Evolutionary conservation across 371 early-diverging fungal species (phyloP).

Genomic region (Nematocida parisii): DNA sequence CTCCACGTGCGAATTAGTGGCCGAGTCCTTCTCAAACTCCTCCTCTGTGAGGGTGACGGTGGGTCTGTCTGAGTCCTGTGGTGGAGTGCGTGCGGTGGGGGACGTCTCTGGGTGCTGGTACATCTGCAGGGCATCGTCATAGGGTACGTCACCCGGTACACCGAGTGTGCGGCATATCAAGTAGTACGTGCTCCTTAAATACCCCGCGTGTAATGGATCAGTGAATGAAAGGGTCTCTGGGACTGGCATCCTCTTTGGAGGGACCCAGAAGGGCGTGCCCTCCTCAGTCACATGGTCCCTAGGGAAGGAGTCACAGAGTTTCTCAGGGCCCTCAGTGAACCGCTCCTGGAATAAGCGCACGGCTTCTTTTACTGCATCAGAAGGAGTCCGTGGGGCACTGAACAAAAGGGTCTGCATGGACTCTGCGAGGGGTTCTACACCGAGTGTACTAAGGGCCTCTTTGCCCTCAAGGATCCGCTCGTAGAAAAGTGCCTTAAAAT

Average conservation of each 20-base stretch:
- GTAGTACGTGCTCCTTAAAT: constrained; percentile 83
- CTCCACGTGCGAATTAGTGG: constrained; percentile 95
- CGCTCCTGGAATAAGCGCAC: constrained; percentile 56
- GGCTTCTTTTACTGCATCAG: constrained; percentile 60
- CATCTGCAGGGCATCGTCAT: neutral
- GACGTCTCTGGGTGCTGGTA: neutral
- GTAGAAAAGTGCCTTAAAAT: constrained; percentile 85
- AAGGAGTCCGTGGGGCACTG: constrained; percentile 86
- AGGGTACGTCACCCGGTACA: constrained; percentile 72
- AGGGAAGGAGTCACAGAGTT: constrained; percentile 73
- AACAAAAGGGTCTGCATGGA: constrained; percentile 72
- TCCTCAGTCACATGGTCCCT: constrained; percentile 71
- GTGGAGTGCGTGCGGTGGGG: constrained; percentile 58
- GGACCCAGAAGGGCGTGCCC: constrained; percentile 94
- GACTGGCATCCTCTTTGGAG: constrained; percentile 90
- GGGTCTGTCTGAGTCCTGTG: constrained; percentile 73
- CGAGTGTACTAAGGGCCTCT: neutral
- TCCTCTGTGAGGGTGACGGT: constrained; percentile 77
- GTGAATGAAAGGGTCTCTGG: constrained; percentile 71
- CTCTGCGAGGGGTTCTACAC: constrained; percentile 8
- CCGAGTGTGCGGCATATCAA: constrained; percentile 75
- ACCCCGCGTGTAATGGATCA: constrained; percentile 79
- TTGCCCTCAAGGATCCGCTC: constrained; percentile 44
- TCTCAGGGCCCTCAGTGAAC: constrained; percentile 62
- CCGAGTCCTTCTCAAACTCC: constrained; percentile 98